phyloP scores from a whole-genome alignment of 2,329 filamentous ascomycete species.

The Pleoardoris graminearum region DNA sequence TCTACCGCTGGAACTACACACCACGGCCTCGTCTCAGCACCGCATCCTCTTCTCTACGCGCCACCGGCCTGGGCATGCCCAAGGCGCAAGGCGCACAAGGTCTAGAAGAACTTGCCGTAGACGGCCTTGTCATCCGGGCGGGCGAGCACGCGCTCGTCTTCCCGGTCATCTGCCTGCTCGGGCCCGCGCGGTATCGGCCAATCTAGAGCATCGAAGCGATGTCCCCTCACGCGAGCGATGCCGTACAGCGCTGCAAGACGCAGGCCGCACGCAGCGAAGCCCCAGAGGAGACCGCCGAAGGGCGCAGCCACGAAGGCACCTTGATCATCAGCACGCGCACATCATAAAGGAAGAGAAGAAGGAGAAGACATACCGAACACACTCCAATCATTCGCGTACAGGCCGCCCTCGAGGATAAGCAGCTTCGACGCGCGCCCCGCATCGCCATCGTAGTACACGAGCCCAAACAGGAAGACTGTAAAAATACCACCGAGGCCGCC shows the following conservation, averaged over 20 bases:
- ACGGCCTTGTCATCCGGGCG: constrained; percentile 24
- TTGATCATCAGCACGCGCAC: constrained; percentile 13
- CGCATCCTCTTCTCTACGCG: too few species aligned
- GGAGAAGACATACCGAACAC: constrained; percentile 62
- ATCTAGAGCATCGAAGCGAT: constrained; percentile 70
- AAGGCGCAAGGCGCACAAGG: too few species aligned
- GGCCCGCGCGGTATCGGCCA: constrained; percentile 28
- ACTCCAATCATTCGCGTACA: constrained; percentile 79
- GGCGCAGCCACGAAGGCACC: constrained; percentile 78
- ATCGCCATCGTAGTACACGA: constrained; percentile 75
- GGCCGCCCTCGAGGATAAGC: constrained; percentile 70
- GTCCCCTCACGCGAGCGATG: constrained; percentile 60
- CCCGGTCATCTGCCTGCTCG: constrained; percentile 17
- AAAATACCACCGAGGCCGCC: constrained; percentile 78
- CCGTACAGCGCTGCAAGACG: constrained; percentile 64
- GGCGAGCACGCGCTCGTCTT: constrained; percentile 31
- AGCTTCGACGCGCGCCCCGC: constrained; percentile 66
- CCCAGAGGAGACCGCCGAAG: constrained; percentile 74
- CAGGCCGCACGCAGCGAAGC: constrained; percentile 62
- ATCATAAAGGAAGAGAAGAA: not conserved
- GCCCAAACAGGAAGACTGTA: constrained; percentile 79
- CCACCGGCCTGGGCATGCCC: too few species aligned
- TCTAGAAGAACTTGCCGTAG: constrained; percentile 41
- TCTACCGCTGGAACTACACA: too few species aligned
- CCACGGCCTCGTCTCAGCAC: too few species aligned